These are phyloP conservation scores for Carex myosuroides DNA, from an alignment of 176 grass and related monocot species.

Conservation along the genomic window DNA sequence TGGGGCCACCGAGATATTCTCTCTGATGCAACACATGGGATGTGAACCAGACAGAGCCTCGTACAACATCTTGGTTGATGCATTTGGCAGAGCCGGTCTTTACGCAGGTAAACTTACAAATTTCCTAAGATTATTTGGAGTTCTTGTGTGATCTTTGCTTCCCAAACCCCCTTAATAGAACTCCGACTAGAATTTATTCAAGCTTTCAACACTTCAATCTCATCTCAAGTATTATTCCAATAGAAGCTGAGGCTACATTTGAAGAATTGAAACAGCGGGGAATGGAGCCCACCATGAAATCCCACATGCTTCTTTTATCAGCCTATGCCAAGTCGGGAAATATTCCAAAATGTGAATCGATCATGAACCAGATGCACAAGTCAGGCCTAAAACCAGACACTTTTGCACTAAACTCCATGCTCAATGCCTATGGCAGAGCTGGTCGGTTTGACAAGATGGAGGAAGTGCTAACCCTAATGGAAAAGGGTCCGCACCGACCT, in stretches of 20 bases:
- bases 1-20: constrained; percentile 73
- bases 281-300: constrained; percentile 83
- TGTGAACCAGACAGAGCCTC: constrained; percentile 92
- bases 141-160: not conserved
- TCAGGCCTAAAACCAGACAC: constrained; percentile 62
- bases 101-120: constrained; percentile 37
- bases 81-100: constrained; percentile 81
- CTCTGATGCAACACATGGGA: constrained; percentile 80
- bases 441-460: constrained; percentile 80
- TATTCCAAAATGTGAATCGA: constrained; percentile 56
- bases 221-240: not conserved
- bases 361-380: constrained; percentile 93
- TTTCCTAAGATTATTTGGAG: not conserved
- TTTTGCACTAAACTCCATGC: constrained; percentile 81
- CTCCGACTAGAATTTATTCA: not conserved
- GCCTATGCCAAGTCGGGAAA: constrained; percentile 75
- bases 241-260: constrained; percentile 65
- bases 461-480: constrained; percentile 55
- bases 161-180: not conserved
- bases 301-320: constrained; percentile 81
- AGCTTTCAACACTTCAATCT: constrained; percentile 2
- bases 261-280: constrained; percentile 68
- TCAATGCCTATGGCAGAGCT: constrained; percentile 70
- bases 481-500: constrained; percentile 14
- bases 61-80: constrained; percentile 91